Evolutionary conservation across 257 asterid species (phyloP), one percentile per base, ranked within the genome.

Genomic region (Solanum chilense): DNA sequence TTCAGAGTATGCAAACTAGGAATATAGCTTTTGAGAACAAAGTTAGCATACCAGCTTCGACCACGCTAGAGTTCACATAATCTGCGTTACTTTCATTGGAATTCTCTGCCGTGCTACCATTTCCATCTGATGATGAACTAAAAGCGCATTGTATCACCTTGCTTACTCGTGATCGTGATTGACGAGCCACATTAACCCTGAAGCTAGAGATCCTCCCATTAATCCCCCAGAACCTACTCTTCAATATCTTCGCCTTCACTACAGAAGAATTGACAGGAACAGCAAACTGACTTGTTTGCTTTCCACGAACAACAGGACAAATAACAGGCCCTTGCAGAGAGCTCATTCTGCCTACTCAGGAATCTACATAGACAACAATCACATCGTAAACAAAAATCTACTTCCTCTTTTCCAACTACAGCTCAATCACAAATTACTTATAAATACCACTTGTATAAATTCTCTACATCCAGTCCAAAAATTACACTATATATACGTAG

Each of bases 61-160:
- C 86, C 83, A 97, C 98, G 66, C 95, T 94, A 9, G 99, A 94
- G 87, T 94, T 93, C 42, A 97, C 98, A 88, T 95, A 95, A 91
- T 97, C 98, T 2, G 98, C 91, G 44, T 97, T 98, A 58, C 89
- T 94, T 90, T 92, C 97, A 12, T 87, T 95, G 84, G 92, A 91
- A 88, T 94, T 96, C 81, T 91, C 98, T 0, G 98, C 99, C 93
- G 84, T 94, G 93, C 98, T 95, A 25, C 97, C 98, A 90, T 94
- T 94, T 56, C 95, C 99, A 83, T 95, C 91, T 39, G 99, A 94
- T 20, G 99, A 92, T 6, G 99, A 96, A 88, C 98, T 96, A 93
- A 94, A 94, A 86, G 93, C 94, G 88, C 96, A 86, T 23, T 86
- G 87, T 35, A 93, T 91, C 15, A 86, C 88, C 84, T 86, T 90